A percentile compares a stretch with the other conserved stretches of the same genome.
Evolutionary conservation across 257 asterid genomes (phyloP).

Genomic region (Misopates orontium): DNA sequence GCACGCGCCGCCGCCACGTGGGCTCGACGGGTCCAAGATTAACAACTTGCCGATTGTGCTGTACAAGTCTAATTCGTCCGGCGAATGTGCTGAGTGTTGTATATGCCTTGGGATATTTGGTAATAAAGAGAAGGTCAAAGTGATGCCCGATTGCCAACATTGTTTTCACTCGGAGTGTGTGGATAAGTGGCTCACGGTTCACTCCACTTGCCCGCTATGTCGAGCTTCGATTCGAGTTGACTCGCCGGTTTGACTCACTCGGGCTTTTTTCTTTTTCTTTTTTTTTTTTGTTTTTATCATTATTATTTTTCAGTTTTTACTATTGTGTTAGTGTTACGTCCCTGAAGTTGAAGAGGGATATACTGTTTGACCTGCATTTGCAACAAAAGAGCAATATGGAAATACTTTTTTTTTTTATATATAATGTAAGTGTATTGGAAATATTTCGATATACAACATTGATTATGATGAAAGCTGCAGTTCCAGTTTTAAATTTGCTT

Average conservation of each 20-base stretch:
- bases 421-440: conserved; percentile 20
- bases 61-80: conserved; percentile 27
- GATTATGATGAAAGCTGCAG: too few relatives aligned
- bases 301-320: neutral
- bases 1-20: conserved; percentile 31
- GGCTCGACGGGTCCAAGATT: conserved; percentile 55
- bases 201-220: conserved; percentile 80
- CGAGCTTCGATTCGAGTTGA: conserved; percentile 60
- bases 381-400: neutral
- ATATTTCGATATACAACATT: conserved; percentile 2
- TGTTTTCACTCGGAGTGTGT: conserved; percentile 66
- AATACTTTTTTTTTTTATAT: too few relatives aligned
- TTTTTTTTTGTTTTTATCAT: neutral
- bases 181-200: conserved; percentile 69
- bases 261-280: neutral
- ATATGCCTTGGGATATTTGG: conserved; percentile 53
- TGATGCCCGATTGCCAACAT: conserved; percentile 53
- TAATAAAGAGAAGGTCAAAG: conserved; percentile 52
- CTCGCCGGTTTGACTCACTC: conserved; percentile 48
- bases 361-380: conserved; percentile 12
- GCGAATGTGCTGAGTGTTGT: conserved; percentile 60
- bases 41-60: conserved; percentile 48
- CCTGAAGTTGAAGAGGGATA: conserved; percentile 23
- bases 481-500: too few relatives aligned
- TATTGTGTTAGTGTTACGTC: conserved; percentile 15